These are phyloP conservation scores for Leptodontidium sp. DNA, from an alignment of 2,329 filamentous ascomycete genomes.

Conservation along the genomic window DNA sequence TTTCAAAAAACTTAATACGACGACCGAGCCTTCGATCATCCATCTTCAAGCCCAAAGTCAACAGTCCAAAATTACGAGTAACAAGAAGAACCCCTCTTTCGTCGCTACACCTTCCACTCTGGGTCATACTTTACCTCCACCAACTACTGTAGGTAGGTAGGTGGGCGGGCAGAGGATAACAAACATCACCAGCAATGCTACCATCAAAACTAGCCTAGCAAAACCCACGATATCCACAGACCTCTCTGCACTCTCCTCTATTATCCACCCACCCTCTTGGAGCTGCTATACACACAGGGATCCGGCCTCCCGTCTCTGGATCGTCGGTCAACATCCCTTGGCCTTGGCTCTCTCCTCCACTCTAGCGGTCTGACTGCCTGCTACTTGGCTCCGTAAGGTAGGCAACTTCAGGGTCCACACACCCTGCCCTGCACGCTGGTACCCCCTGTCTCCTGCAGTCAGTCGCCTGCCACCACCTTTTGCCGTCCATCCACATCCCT, in stretches of 20 bases:
- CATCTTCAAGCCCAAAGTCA: not conserved
- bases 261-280: not conserved
- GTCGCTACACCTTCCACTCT: constrained; percentile 17
- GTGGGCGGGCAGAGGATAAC: not conserved
- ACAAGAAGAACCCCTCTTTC: constrained; percentile 3
- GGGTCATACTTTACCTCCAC: not conserved
- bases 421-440: constrained; percentile 10
- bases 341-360: too few relatives aligned
- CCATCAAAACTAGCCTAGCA: not conserved
- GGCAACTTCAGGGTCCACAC: constrained; percentile 12
- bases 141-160: not conserved
- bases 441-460: not conserved
- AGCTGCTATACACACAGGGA: not conserved
- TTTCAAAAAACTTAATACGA: too few relatives aligned
- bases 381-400: too few relatives aligned
- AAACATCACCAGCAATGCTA: too few relatives aligned
- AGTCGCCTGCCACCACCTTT: constrained; percentile 16
- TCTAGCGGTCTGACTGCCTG: too few relatives aligned
- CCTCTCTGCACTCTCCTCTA: not conserved
- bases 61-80: not conserved
- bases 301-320: not conserved
- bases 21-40: not conserved
- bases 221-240: constrained; percentile 4
- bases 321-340: constrained; percentile 10
- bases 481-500: not conserved